Evolutionary conservation across 441 rosid genomes (phyloP).

Genomic region (Corymbia calophylla): DNA sequence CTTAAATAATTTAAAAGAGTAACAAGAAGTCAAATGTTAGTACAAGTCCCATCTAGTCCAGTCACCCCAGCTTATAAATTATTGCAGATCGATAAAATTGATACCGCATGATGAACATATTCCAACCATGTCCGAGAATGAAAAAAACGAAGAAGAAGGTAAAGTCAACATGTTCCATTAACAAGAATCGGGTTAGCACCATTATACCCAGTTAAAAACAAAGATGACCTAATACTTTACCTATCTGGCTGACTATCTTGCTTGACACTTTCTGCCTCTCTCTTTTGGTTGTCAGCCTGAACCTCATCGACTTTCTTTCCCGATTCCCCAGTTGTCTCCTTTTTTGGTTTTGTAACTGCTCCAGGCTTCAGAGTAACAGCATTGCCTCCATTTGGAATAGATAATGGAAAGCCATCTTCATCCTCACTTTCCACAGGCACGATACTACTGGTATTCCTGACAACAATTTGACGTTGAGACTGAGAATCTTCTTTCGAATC

Average conservation of each 20-base stretch:
- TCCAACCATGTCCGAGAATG: background rate
- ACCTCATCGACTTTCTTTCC: slow-evolving; percentile 17
- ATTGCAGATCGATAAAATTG: background rate
- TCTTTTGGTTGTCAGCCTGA: slow-evolving; percentile 38
- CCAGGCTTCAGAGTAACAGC: slow-evolving; percentile 8
- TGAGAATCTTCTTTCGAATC: slow-evolving; percentile 20
- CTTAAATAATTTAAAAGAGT: slow-evolving; percentile 1
- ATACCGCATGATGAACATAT: background rate
- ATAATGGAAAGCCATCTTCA: slow-evolving; percentile 85
- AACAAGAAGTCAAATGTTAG: background rate
- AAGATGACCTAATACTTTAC: slow-evolving; percentile 20
- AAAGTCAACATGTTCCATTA: background rate
- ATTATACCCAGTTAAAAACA: background rate
- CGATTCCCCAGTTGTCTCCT: slow-evolving; percentile 8
- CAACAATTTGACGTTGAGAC: slow-evolving; percentile 27
- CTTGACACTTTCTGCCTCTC: slow-evolving; percentile 49
- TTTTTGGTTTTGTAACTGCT: slow-evolving; percentile 13
- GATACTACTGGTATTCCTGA: slow-evolving; percentile 12
- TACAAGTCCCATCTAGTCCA: background rate
- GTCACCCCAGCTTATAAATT: background rate
- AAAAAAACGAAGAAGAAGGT: background rate
- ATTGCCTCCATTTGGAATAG: slow-evolving; percentile 20
- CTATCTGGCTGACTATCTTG: slow-evolving; percentile 48
- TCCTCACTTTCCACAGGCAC: slow-evolving; percentile 72
- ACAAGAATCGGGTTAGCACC: background rate